A percentile compares a stretch with the other conserved stretches of the same genome.
phyloP scores from a whole-genome alignment of 2,329 filamentous ascomycete genomes.

The Mycosphaerella arachidis region DNA sequence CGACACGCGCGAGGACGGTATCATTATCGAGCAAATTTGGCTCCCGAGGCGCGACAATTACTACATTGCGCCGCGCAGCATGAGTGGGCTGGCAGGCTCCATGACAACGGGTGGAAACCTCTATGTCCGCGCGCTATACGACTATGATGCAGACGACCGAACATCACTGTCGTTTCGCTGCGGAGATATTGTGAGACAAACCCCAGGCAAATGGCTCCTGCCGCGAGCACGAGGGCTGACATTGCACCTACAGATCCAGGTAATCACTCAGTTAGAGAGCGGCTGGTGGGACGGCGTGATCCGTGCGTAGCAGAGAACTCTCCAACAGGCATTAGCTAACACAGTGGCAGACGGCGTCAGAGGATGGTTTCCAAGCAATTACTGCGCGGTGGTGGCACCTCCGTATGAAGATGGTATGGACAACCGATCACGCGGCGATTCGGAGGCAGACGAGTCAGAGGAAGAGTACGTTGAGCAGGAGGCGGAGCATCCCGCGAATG shows the following conservation, averaged over 20 bases:
- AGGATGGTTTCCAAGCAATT: slow-evolving; percentile 99
- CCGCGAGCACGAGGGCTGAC: slow-evolving; percentile 68
- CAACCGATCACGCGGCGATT: slow-evolving; percentile 49
- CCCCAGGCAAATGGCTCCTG: not conserved
- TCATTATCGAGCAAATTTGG: not conserved
- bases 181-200: slow-evolving; percentile 64
- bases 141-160: slow-evolving; percentile 76
- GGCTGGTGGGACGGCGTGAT: slow-evolving; percentile 99
- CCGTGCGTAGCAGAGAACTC: slow-evolving; percentile 35
- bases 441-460: slow-evolving; percentile 54
- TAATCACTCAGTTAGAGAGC: slow-evolving; percentile 95
- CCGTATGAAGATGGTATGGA: slow-evolving; percentile 66
- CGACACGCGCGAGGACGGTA: not conserved
- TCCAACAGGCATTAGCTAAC: not conserved
- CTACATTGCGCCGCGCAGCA: slow-evolving; percentile 26
- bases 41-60: not conserved
- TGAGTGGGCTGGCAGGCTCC: slow-evolving; percentile 50
- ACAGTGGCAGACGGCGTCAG: slow-evolving; percentile 62
- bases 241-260: slow-evolving; percentile 95
- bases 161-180: slow-evolving; percentile 95
- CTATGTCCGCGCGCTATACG: slow-evolving; percentile 93
- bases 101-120: slow-evolving; percentile 54
- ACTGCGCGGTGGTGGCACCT: slow-evolving; percentile 80
- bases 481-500: slow-evolving; percentile 43
- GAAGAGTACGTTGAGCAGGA: slow-evolving; percentile 59